Evolutionary conservation across 2,329 filamentous ascomycete species (phyloP).

Genomic region (Nannizziopsis arthrosporioides): DNA sequence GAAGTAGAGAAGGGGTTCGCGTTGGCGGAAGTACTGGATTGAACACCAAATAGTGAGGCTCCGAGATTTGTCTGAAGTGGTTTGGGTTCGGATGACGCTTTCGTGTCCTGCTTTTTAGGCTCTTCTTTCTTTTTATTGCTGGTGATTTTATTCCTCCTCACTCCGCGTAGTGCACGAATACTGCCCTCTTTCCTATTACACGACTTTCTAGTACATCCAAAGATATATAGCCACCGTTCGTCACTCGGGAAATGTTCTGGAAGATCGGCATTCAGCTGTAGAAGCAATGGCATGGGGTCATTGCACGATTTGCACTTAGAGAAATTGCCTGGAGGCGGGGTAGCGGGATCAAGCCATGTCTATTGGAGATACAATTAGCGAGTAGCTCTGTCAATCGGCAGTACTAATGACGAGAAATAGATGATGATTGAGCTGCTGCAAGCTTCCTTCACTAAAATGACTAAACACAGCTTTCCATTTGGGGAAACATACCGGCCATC

Average conservation of each 20-base stretch:
- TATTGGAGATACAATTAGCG: slow-evolving; percentile 27
- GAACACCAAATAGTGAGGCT: slow-evolving; percentile 53
- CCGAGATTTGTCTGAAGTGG: slow-evolving; percentile 32
- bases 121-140: slow-evolving; percentile 20
- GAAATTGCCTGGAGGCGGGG: slow-evolving; percentile 60
- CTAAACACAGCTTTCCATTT: not conserved
- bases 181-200: slow-evolving; percentile 77
- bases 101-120: slow-evolving; percentile 15
- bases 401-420: not conserved
- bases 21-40: slow-evolving; percentile 25
- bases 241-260: slow-evolving; percentile 77
- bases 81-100: slow-evolving; percentile 10
- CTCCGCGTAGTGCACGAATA: slow-evolving; percentile 61
- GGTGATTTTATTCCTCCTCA: slow-evolving; percentile 39
- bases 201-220: slow-evolving; percentile 63
- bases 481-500: slow-evolving; percentile 57
- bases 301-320: slow-evolving; percentile 84
- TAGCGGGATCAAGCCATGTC: slow-evolving; percentile 71
- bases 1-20: slow-evolving; percentile 47
- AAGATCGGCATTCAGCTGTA: slow-evolving; percentile 85
- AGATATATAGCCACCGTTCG: slow-evolving; percentile 77
- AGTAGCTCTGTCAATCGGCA: not conserved
- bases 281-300: slow-evolving; percentile 65
- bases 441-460: too few species aligned
- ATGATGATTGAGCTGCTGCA: too few species aligned